Conservation (phyloP, 1,284 basidiomycete genomes). For the Puccinia triticina region DNA sequence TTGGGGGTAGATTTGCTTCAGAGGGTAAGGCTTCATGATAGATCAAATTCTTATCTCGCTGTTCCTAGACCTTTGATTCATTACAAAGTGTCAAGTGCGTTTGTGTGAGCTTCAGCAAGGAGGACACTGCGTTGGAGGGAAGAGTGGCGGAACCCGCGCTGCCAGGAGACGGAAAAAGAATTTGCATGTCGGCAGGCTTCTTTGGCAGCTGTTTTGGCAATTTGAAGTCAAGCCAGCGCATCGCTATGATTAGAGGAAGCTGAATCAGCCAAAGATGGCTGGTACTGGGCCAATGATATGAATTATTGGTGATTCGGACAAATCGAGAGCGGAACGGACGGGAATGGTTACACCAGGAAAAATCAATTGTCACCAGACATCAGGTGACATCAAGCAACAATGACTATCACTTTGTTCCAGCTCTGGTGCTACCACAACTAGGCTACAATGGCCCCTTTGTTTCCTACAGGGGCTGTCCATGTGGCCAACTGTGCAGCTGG, state of each 20-base stretch:
- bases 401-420: too few species aligned
- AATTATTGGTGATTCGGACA: slow-evolving; percentile 91
- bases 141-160: slow-evolving; percentile 72
- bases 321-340: slow-evolving; percentile 12
- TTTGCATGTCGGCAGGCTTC: slow-evolving; percentile 75
- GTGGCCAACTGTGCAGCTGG: too few species aligned
- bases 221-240: slow-evolving; percentile 75
- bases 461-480: too few species aligned
- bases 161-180: slow-evolving; percentile 66
- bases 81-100: slow-evolving; percentile 75
- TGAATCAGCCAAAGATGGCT: slow-evolving; percentile 78
- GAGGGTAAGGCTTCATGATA: slow-evolving; percentile 92
- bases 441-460: too few species aligned
- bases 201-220: slow-evolving; percentile 80
- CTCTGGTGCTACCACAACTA: too few species aligned
- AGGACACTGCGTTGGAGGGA: slow-evolving; percentile 80
- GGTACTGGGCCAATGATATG: slow-evolving; percentile 80
- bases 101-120: slow-evolving; percentile 80
- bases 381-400: too few species aligned
- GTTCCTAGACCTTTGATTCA: slow-evolving; percentile 75
- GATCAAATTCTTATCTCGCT: slow-evolving; percentile 93
- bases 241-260: slow-evolving; percentile 81
- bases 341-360: too few species aligned
- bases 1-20: slow-evolving; percentile 75
- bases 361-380: too few species aligned